Conservation (phyloP, 2,329 filamentous ascomycete species). For the Tetracladium maxilliforme region DNA sequence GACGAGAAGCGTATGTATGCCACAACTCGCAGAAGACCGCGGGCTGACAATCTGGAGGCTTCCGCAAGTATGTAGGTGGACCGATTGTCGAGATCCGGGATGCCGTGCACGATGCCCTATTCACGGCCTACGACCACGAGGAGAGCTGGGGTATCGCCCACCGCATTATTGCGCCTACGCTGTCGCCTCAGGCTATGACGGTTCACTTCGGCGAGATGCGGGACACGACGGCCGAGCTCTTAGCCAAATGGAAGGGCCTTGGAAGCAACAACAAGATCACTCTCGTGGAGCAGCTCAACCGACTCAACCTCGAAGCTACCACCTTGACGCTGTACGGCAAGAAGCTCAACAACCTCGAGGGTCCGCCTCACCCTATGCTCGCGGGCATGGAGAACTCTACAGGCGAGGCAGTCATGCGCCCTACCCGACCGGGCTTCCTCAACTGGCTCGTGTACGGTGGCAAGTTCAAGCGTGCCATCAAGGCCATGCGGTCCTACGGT, state of each 20-base stretch:
- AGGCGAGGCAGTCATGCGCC: constrained; percentile 37
- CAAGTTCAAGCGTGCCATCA: constrained; percentile 38
- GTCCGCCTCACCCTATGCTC: constrained; percentile 30
- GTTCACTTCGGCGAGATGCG: constrained; percentile 30
- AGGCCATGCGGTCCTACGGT: constrained; percentile 36
- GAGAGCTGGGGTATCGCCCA: constrained; percentile 33
- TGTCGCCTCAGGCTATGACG: constrained; percentile 18
- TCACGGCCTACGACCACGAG: constrained; percentile 34
- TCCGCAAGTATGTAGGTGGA: constrained; percentile 36
- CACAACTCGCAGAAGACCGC: no score
- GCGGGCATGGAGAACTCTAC: constrained; percentile 38
- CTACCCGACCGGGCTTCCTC: constrained; percentile 31
- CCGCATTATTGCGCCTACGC: constrained; percentile 32
- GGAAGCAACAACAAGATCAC: constrained; percentile 22
- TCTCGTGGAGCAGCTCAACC: constrained; percentile 32
- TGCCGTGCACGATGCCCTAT: constrained; percentile 33
- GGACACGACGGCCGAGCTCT: constrained; percentile 30
- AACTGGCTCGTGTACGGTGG: constrained; percentile 34
- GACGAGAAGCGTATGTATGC: no score
- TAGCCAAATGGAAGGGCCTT: constrained; percentile 30
- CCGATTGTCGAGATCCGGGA: constrained; percentile 35
- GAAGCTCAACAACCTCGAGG: constrained; percentile 28
- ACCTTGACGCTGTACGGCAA: constrained; percentile 35
- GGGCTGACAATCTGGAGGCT: no score
- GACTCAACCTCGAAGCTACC: constrained; percentile 35